phyloP scores from a whole-genome alignment of 2,329 filamentous ascomycete genomes.

The Colletotrichum lupini region DNA sequence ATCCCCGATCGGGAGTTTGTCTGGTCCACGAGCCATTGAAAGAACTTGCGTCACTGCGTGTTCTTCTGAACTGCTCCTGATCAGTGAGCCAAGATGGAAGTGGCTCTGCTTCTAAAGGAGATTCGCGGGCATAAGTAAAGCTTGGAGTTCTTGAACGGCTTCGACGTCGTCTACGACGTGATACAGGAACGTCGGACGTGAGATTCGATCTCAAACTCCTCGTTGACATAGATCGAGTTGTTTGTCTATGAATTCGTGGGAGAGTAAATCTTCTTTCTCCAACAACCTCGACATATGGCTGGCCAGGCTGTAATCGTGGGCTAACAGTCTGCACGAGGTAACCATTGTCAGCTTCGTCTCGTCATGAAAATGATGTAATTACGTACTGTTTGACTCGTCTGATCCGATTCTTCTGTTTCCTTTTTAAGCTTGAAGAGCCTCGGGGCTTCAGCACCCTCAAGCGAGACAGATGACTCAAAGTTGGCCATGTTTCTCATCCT shows the following conservation, averaged over 20 bases:
- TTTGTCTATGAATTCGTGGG: neutral
- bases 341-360: neutral
- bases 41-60: neutral
- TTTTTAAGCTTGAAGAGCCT: constrained; percentile 1
- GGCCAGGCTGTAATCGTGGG: too few relatives aligned
- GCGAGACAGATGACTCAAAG: neutral
- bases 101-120: neutral
- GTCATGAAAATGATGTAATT: too few relatives aligned
- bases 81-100: too few relatives aligned
- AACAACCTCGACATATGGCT: neutral
- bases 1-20: neutral
- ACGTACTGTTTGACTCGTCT: neutral
- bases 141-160: neutral
- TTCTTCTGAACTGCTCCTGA: neutral
- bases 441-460: neutral
- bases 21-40: neutral
- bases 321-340: neutral
- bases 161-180: neutral
- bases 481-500: neutral
- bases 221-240: neutral
- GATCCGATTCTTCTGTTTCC: neutral
- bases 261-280: neutral
- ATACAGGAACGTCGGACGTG: neutral
- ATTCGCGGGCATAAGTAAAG: neutral
- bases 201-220: neutral